phyloP scores from a whole-genome alignment of 805 yeast genomes.

The Teunomyces atbi region DNA sequence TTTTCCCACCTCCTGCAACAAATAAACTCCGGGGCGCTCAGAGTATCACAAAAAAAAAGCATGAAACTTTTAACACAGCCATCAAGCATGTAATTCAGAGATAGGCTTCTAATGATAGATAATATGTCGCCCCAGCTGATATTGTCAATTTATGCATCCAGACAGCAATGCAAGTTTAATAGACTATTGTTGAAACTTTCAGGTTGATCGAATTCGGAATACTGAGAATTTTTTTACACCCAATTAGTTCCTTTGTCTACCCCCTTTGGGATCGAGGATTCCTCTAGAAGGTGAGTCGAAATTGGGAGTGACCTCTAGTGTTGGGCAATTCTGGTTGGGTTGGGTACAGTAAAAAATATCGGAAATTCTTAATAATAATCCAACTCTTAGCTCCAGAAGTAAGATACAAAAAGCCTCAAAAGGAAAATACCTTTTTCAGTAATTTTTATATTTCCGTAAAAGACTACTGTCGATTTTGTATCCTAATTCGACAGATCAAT shows the following conservation, averaged over 20 bases:
- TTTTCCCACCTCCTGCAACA: not conserved
- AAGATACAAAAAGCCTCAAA: not conserved
- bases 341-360: slow-evolving; percentile 2
- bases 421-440: not conserved
- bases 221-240: not conserved
- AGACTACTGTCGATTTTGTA: not conserved
- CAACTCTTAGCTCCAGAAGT: not conserved
- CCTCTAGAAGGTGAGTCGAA: not conserved
- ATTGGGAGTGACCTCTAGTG: not conserved
- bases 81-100: not conserved
- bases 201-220: not conserved
- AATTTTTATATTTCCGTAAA: not conserved
- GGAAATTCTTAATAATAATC: not conserved
- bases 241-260: not conserved
- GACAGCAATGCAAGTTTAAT: not conserved
- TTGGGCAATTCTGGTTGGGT: slow-evolving; percentile 4
- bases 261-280: not conserved
- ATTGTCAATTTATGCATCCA: not conserved
- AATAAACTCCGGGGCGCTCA: not conserved
- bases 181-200: not conserved
- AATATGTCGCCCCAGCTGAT: not conserved
- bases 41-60: not conserved
- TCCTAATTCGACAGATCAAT: not conserved
- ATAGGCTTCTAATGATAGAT: not conserved
- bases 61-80: not conserved